Percentiles rank a stretch among this genome's conserved stretches.
phyloP scores from a whole-genome alignment of 176 grass and related monocot genomes.

The Triticum monococcum region DNA sequence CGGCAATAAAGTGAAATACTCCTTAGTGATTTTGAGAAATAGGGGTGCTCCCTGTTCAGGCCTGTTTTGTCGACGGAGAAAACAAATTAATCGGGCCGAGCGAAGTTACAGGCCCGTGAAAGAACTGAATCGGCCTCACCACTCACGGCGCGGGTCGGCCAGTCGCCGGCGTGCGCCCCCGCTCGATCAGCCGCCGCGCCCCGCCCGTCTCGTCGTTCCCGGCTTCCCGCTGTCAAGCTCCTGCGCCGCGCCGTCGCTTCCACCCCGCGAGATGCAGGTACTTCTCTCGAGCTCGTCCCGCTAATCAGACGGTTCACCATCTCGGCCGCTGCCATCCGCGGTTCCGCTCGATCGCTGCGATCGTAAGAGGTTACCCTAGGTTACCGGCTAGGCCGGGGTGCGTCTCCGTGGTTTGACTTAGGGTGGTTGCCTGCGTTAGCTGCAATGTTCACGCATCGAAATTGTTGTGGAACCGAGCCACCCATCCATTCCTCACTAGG shows the following conservation, averaged over 20 bases:
- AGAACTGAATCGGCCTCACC: slow-evolving; percentile 2
- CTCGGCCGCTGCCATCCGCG: not conserved
- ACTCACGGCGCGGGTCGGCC: not conserved
- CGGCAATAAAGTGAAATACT: too few species aligned
- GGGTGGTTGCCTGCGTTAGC: not conserved
- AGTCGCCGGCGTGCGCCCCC: slow-evolving; percentile 5
- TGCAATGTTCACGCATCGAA: not conserved
- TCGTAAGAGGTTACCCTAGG: not conserved
- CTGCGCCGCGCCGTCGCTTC: not conserved
- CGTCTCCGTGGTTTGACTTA: not conserved
- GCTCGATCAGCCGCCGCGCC: not conserved
- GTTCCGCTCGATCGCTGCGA: not conserved
- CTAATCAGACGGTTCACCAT: not conserved
- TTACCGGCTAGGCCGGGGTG: not conserved
- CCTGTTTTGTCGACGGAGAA: too few species aligned
- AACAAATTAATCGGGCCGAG: not conserved
- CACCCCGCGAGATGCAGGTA: not conserved
- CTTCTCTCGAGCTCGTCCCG: not conserved
- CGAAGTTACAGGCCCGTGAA: not conserved
- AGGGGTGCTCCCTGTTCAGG: too few species aligned
- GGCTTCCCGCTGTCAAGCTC: not conserved
- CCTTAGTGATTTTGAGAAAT: too few species aligned
- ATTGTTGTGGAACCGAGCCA: not conserved
- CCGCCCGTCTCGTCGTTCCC: not conserved
- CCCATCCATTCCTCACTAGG: not conserved